Conservation (phyloP, 768 basidiomycete species). For the Cystofilobasidium ferigula region DNA sequence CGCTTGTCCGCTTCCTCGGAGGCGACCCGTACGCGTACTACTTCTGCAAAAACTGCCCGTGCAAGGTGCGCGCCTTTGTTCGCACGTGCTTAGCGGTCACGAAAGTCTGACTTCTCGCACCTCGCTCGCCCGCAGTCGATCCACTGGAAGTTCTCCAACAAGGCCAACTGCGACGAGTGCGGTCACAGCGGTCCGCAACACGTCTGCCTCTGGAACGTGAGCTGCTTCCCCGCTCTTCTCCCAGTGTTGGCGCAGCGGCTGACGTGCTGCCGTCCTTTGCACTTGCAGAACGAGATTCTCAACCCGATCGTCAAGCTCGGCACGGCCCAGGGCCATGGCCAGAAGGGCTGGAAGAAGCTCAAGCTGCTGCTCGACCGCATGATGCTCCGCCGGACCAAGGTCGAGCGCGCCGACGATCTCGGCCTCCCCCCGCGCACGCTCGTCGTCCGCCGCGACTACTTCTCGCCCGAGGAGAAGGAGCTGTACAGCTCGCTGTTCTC, state of each 20-base stretch:
- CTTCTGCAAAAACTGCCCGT: conserved; percentile 85
- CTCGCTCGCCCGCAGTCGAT: conserved; percentile 44
- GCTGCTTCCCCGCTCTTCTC: neutral
- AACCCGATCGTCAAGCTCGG: conserved; percentile 60
- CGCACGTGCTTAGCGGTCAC: neutral
- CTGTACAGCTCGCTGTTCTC: conserved; percentile 73
- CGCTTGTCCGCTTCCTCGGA: conserved; percentile 75
- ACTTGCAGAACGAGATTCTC: conserved; percentile 76
- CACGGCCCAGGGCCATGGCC: conserved; percentile 13
- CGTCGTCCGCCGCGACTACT: conserved; percentile 75
- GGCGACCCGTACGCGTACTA: conserved; percentile 85
- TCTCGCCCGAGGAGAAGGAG: conserved; percentile 95
- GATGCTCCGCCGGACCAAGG: conserved; percentile 60
- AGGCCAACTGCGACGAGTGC: conserved; percentile 61
- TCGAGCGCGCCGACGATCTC: conserved; percentile 91
- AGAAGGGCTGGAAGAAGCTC: conserved; percentile 26
- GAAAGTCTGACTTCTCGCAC: neutral
- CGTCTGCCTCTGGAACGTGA: conserved; percentile 65
- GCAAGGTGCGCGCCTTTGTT: conserved; percentile 45
- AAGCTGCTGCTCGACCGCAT: conserved; percentile 70
- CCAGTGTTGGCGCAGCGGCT: neutral
- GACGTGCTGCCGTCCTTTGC: neutral
- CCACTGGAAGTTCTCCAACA: conserved; percentile 84
- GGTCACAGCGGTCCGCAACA: conserved; percentile 42
- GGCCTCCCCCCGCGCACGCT: conserved; percentile 88